Evolutionary conservation across 208 protist species (phyloP), one percentile per base, ranked within the genome.

Genomic region (Acanthamoeba royreba): DNA sequence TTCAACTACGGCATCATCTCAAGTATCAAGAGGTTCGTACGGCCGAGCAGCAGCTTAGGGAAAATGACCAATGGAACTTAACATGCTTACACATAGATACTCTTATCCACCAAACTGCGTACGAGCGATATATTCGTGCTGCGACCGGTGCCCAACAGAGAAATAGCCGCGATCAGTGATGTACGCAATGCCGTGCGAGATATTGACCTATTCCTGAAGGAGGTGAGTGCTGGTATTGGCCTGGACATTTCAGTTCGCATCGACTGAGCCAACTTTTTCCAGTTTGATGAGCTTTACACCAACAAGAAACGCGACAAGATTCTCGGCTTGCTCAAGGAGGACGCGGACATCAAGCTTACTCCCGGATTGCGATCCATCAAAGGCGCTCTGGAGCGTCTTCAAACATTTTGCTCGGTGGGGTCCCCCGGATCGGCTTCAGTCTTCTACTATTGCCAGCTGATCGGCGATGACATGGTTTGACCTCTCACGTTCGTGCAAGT

Each of bases 241-340:
- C 38, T 22, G 1, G 74, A 61, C 53, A 61, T 33, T 9, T 8
- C 11, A 7, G 45, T 11, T 1, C 22, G 1, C n/a, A 40, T 42
- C 31, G 43, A 25, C 28, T 25, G 72, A 49, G 13, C 4, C 5
- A 4, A 11, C 25, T 42, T 83, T 25, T 83, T 17, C 5, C 13
- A 91, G 83, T 91, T 91, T 35, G 83, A 91, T 15, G 52, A 69
- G 0, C 83, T 91, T 13, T 58, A 58, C 52, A 45, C 15, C 31
- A 91, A 91, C 83, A 66, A 91, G 40, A 58, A 69, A 40, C 46
- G 49, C 46, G 52, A 91, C 33, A 91, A 69, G 25, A 91, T 91
- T 33, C n/a, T 69, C 9, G 83, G 38, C n/a, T 52, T 91, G 13
- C 55, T 91, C 52, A 91, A 91, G 35, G 83, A 91, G 31, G 83